Percentiles rank a stretch among this genome's conserved stretches.
Conservation (phyloP, 176 grass and related monocot genomes). For the Oropetium thomaeum region DNA sequence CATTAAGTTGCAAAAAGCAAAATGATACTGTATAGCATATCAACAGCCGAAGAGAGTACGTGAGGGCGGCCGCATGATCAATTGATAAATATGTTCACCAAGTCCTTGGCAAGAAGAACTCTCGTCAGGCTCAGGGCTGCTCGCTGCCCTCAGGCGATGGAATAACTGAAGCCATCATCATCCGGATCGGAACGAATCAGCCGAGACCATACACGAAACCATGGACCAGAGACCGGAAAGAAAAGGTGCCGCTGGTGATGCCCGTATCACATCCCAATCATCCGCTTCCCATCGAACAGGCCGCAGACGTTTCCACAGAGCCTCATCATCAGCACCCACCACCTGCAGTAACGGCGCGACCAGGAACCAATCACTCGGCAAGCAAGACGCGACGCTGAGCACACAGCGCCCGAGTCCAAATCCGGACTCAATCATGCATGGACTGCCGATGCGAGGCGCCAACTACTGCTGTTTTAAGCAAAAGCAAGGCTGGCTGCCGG, state of each 20-base stretch:
- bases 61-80: too few relatives aligned
- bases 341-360: background rate
- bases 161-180: background rate
- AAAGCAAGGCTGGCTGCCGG: background rate
- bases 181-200: background rate
- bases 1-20: too few relatives aligned
- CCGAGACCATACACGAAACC: background rate
- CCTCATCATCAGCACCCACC: background rate
- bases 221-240: background rate
- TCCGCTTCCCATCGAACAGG: background rate
- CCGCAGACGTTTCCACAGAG: background rate
- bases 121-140: too few relatives aligned
- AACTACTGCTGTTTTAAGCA: background rate
- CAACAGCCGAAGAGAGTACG: too few relatives aligned
- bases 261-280: background rate
- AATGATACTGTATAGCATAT: too few relatives aligned
- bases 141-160: too few relatives aligned
- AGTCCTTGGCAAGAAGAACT: too few relatives aligned
- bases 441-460: background rate
- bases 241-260: background rate
- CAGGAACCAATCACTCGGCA: background rate
- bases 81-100: too few relatives aligned
- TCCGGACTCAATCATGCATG: conserved; percentile 14
- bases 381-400: background rate
- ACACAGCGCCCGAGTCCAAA: background rate